phyloP scores from a whole-genome alignment of 306 rosid genomes.

The Albizia julibrissin region DNA sequence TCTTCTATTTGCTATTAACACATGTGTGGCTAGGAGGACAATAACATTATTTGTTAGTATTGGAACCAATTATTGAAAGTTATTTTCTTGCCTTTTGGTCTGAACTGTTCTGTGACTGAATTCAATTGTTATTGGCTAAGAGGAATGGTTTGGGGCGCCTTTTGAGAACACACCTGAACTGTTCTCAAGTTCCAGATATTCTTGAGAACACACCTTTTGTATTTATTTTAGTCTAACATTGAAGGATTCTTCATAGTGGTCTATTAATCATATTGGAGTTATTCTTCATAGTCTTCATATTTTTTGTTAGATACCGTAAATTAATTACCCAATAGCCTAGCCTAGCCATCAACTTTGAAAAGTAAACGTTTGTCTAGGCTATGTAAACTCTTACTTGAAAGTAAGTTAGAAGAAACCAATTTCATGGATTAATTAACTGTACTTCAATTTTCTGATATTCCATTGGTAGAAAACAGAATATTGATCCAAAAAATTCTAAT shows the following conservation, averaged over 20 bases:
- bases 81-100: slow-evolving; percentile 39
- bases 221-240: slow-evolving; percentile 36
- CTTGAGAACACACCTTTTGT: slow-evolving; percentile 28
- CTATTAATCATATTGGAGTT: slow-evolving; percentile 39
- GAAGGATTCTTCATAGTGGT: slow-evolving; percentile 50
- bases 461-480: slow-evolving; percentile 2
- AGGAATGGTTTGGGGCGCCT: too few relatives aligned
- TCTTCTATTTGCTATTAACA: slow-evolving; percentile 32
- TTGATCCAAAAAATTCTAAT: slow-evolving; percentile 16
- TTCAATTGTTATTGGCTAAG: slow-evolving; percentile 51
- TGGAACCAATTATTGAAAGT: slow-evolving; percentile 50
- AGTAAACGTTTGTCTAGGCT: slow-evolving; percentile 8
- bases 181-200: slow-evolving; percentile 50
- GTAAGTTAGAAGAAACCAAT: slow-evolving; percentile 20
- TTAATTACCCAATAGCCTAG: slow-evolving; percentile 16
- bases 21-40: slow-evolving; percentile 13
- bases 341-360: slow-evolving; percentile 30
- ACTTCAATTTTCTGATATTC: slow-evolving; percentile 7
- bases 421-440: slow-evolving; percentile 28
- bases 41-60: neutral
- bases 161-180: too few relatives aligned
- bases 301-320: slow-evolving; percentile 31
- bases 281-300: slow-evolving; percentile 39
- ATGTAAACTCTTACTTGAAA: slow-evolving; percentile 13
- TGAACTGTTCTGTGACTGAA: slow-evolving; percentile 42